Evolutionary conservation across 495 filamentous ascomycete genomes (phyloP), one percentile per base, ranked within the genome.

Genomic region (Eremomyces bilateralis): DNA sequence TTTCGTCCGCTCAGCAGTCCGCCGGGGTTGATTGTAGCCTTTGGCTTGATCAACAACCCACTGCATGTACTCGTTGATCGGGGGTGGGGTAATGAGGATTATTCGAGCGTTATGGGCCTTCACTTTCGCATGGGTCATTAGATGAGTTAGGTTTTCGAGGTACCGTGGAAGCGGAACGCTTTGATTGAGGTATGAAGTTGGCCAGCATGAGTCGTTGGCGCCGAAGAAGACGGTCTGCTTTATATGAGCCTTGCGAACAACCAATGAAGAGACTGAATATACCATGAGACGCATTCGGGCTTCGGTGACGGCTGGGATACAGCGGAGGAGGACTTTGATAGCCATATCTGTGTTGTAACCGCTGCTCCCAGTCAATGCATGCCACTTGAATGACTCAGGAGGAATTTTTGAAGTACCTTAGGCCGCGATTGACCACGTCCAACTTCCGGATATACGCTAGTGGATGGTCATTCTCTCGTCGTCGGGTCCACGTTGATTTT

Each of bases 151-250:
- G 45, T 90, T 91, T 38, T 61, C 56, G 45, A 68, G 69, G 57
- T 73, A 93, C 36, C 66, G 55, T 3, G 70, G 63, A 15, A 85
- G 53, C 2, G 79, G 68, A n/a, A 93, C 65, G 46, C 80, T 66
- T 49, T 91, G 83, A 4, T 55, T 52, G 37, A 60, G 68, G 15
- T 53, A 54, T 11, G 61, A 56, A 27, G 60, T 53, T 15, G 60
- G 59, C n/a, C 84, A 44, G 36, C 62, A 64, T 4, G 83, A 73
- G 50, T 93, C 83, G 48, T 93, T 93, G 45, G 83, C 78, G 13
- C 83, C 83, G 39, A 91, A 70, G 45, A 88, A 81, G 41, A 93
- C 58, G 16, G 73, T 62, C 78, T 85, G 35, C 18, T 11, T 11
- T 11, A 10, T 21, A 20, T 10, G 33, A 35, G 30, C 18, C 17